Conservation (phyloP, 306 rosid genomes). For the Vigna hirtella region DNA sequence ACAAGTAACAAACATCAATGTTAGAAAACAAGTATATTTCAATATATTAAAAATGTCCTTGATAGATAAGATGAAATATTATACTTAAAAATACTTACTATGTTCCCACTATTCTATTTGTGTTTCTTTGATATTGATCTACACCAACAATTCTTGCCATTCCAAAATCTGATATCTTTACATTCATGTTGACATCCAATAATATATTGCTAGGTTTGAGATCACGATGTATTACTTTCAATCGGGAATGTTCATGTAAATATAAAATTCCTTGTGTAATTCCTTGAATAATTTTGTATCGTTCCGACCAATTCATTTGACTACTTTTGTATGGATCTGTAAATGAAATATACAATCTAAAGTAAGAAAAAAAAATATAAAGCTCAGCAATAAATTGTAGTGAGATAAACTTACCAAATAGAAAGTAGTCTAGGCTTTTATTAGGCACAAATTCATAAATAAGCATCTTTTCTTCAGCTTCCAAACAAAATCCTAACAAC, state of each 20-base stretch:
- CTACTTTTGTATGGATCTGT: too few species aligned
- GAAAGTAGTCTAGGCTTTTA: conserved; percentile 21
- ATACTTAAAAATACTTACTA: conserved; percentile 52
- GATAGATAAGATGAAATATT: too few species aligned
- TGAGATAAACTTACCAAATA: conserved; percentile 24
- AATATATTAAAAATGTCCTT: too few species aligned
- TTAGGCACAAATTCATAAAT: conserved; percentile 23
- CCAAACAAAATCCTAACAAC: conserved; percentile 22
- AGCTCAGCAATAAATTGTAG: too few species aligned
- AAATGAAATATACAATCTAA: too few species aligned
- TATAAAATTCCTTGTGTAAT: conserved; percentile 58
- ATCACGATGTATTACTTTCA: conserved; percentile 67
- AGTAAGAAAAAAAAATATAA: too few species aligned
- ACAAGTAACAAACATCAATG: neutral
- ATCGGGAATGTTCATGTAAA: conserved; percentile 61
- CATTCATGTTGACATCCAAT: conserved; percentile 55
- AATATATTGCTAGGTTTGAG: conserved; percentile 68
- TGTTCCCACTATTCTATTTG: conserved; percentile 60
- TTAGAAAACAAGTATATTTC: too few species aligned
- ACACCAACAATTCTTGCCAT: conserved; percentile 56
- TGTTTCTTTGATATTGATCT: conserved; percentile 53
- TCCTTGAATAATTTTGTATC: conserved; percentile 57
- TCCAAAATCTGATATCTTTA: conserved; percentile 74
- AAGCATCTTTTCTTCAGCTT: conserved; percentile 27
- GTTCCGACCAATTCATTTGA: conserved; percentile 50